Base-by-base conservation (phyloP, 106 monocot genomes). In the Phalaenopsis aphrodite region DNA sequence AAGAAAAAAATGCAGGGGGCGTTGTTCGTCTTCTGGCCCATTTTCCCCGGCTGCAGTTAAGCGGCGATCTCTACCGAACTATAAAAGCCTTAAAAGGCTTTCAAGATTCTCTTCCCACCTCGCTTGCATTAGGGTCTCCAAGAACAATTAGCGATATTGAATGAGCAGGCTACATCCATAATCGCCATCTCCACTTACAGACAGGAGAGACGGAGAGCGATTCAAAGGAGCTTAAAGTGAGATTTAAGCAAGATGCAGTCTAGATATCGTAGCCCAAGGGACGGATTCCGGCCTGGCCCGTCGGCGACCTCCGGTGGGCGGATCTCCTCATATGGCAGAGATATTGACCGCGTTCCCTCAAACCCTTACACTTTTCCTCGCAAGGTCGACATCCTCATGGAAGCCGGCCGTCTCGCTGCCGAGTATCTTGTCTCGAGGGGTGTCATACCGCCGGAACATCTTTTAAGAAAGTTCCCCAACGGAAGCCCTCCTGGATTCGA, bases 341-440 rank as follows among this genome's bases (percentile, higher is more conserved):
- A 76, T 49, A 48, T 52, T 17, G 49, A 42, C 14, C 76, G 76
- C 11, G 42, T 23, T 30, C 24, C 46, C 24, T 30, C 23, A 24
- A 76, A 76, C 21, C 85, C 81, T 15, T 77, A 84, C 14, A 61
- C 58, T 42, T 81, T 81, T n/a, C 76, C 82, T n/a, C 75, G 84
- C 24, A 90, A 90, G 72, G 45, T 78, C 8, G 94, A 92, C 56
- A 83, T 97, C 56, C 72, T 97, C n/a, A 85, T 90, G 80, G 87
- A 92, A 56, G 96, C 92, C 0, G 96, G 96, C 36, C 87, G 90
- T 24, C 88, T 97, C 6, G 94, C 96, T 42, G 92, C 96, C 16
- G 94, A 92, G 85, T 94, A 97, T 79, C 83, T 97, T 74, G 92
- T 92, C 17, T 78, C 84, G 14, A 90, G 88, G 82, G 96, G 96